These are phyloP conservation scores for Strobilomyces confusus DNA, from an alignment of 768 basidiomycete genomes.

Conservation along the genomic window DNA sequence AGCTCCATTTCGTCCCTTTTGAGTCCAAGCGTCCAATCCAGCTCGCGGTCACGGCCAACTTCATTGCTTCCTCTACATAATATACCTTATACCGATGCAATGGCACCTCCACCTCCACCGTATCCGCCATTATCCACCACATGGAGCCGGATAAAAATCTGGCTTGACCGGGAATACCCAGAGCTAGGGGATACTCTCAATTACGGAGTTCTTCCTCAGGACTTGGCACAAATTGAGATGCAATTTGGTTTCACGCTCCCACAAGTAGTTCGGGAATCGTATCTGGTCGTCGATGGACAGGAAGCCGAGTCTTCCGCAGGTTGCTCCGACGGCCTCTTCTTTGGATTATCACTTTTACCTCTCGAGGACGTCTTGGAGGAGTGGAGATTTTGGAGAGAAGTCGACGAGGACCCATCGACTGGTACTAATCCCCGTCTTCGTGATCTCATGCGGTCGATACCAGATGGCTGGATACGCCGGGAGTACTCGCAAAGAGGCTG, in stretches of 20 bases:
- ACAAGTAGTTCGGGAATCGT: slow-evolving; percentile 84
- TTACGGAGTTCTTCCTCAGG: slow-evolving; percentile 77
- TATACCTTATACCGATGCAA: slow-evolving; percentile 40
- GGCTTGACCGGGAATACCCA: slow-evolving; percentile 84
- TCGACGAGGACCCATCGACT: slow-evolving; percentile 83
- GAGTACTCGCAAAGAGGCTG: slow-evolving; percentile 94
- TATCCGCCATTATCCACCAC: slow-evolving; percentile 82
- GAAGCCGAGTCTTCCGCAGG: slow-evolving; percentile 87
- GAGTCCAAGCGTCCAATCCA: slow-evolving; percentile 11
- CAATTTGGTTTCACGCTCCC: slow-evolving; percentile 85
- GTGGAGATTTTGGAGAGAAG: slow-evolving; percentile 95
- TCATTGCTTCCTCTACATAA: slow-evolving; percentile 70
- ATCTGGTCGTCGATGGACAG: slow-evolving; percentile 86
- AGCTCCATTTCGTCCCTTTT: slow-evolving; percentile 1
- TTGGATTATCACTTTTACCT: slow-evolving; percentile 89
- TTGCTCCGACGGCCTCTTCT: slow-evolving; percentile 89
- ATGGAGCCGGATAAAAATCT: slow-evolving; percentile 79
- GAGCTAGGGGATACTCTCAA: slow-evolving; percentile 96
- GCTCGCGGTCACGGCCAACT: slow-evolving; percentile 44
- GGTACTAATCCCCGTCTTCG: slow-evolving; percentile 74
- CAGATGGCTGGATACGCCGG: slow-evolving; percentile 81
- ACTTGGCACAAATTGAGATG: slow-evolving; percentile 78
- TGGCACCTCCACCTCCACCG: slow-evolving; percentile 34
- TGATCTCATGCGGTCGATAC: slow-evolving; percentile 82
- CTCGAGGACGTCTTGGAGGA: slow-evolving; percentile 92